Percentiles rank a stretch among this genome's conserved stretches.
phyloP scores from a whole-genome alignment of 2,329 filamentous ascomycete genomes.

The Ophiocordyceps camponoti-leonardi region DNA sequence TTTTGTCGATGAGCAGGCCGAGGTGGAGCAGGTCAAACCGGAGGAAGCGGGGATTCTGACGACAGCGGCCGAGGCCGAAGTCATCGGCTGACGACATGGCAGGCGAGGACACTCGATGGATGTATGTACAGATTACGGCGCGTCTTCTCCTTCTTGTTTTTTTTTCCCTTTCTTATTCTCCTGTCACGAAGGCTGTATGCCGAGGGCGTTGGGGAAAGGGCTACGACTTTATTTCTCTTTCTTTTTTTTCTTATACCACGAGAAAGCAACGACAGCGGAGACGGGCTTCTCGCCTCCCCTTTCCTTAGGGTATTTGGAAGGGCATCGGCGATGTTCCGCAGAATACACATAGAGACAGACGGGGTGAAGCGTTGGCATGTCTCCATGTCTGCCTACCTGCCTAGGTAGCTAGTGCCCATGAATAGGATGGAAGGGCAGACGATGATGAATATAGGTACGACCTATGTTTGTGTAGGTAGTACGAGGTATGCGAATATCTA shows the following conservation, averaged over 20 bases:
- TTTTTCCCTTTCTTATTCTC: neutral
- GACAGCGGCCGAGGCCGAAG: conserved; percentile 20
- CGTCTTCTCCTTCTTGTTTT: neutral
- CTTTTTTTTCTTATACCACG: neutral
- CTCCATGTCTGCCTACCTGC: too few species aligned
- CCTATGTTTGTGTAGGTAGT: too few species aligned
- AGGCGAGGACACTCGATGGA: neutral
- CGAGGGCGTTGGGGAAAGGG: neutral
- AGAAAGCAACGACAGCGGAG: neutral
- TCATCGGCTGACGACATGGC: conserved; percentile 11
- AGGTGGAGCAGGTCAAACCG: conserved; percentile 59
- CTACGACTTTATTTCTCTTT: too few species aligned
- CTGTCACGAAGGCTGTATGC: neutral
- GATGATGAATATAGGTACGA: too few species aligned
- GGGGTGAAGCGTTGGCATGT: too few species aligned
- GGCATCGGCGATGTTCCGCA: too few species aligned
- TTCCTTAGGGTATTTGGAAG: neutral
- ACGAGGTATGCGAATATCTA: too few species aligned
- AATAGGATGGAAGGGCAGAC: too few species aligned
- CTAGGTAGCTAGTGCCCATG: too few species aligned
- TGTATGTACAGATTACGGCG: neutral
- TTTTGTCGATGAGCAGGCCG: conserved; percentile 55
- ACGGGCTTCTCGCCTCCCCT: too few species aligned
- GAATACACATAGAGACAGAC: too few species aligned
- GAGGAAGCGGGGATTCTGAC: conserved; percentile 18